Evolutionary conservation across 768 basidiomycete species (phyloP), one percentile per base, ranked within the genome.

Genomic region (Suillus fuscotomentosus): DNA sequence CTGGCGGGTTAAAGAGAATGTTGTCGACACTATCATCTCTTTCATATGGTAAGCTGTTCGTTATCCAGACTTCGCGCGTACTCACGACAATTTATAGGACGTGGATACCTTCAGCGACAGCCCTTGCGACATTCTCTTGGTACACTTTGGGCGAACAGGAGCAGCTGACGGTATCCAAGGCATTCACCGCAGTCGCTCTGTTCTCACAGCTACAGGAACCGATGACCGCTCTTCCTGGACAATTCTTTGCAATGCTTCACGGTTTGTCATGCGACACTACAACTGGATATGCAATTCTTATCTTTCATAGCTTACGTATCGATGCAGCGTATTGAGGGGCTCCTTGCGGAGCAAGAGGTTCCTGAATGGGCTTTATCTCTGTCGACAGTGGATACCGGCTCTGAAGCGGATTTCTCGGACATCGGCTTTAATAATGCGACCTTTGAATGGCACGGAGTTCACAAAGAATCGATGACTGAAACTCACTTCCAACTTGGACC

Each of bases 171-270:
- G 89, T 94, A 4, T 87, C 90, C 0, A 88, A 88, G 66, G 92
- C 92, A 0, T 94, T 94, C 77, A 92, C 92, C 0, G 84, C 92
- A 0, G 83, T 94, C 24, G 87, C 91, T 1, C 78, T 94, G 22
- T 94, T 95, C 76, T 81, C 85, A 2, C 85, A 90, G 72, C 77
- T 94, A 4, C 87, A 90, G 67, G 82, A 80, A 36, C 86, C 89
- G 2, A 88, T 91, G 86, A 83, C 85, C 6, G 81, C 80, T 17
- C 76, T 91, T 53, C 89, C 89, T 3, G 81, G 77, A 0, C 87
- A 90, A 67, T 76, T 91, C 36, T 86, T 88, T 64, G 87, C 88
- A 7, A 77, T 90, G 75, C 73, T 90, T 10, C 79, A 88, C 51
- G 88, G 88, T 88, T 63, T 66, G 76, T 62, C 11, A 20, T 50